phyloP scores from a whole-genome alignment of 768 basidiomycete genomes.

The Pleurotus citrinopileatus region DNA sequence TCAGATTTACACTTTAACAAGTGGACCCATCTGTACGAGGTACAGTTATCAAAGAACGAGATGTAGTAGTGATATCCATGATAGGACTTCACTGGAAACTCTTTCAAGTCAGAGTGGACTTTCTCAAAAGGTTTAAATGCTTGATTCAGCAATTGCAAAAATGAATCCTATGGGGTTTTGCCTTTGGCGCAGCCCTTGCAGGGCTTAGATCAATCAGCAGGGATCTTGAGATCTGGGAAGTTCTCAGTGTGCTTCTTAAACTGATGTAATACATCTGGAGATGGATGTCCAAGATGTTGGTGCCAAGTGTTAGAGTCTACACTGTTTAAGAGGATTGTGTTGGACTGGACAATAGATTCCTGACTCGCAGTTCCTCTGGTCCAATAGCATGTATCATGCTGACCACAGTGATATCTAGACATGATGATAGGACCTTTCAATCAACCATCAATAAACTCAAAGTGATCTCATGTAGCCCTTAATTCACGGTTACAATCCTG shows the following conservation, averaged over 20 bases:
- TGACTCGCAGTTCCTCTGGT: not conserved
- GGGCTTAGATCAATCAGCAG: not conserved
- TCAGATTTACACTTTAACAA: slow-evolving; percentile 11
- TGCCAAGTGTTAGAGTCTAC: not conserved
- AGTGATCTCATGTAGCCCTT: no score
- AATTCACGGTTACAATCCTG: no score
- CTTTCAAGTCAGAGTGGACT: slow-evolving; percentile 21
- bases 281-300: not conserved
- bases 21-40: slow-evolving; percentile 11
- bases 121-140: slow-evolving; percentile 15
- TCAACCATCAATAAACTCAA: no score
- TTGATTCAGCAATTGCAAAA: not conserved
- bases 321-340: not conserved
- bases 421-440: no score
- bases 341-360: not conserved
- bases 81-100: slow-evolving; percentile 17
- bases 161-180: not conserved
- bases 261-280: not conserved
- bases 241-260: not conserved
- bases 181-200: not conserved
- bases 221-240: not conserved
- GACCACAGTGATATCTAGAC: no score
- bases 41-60: slow-evolving; percentile 15
- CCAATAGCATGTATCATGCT: not conserved
- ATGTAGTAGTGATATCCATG: slow-evolving; percentile 16